Percentiles rank a stretch among this genome's conserved stretches.
These are phyloP conservation scores for Aegilops bicornis DNA, from an alignment of 176 grass and related monocot genomes.

Conservation along the genomic window DNA sequence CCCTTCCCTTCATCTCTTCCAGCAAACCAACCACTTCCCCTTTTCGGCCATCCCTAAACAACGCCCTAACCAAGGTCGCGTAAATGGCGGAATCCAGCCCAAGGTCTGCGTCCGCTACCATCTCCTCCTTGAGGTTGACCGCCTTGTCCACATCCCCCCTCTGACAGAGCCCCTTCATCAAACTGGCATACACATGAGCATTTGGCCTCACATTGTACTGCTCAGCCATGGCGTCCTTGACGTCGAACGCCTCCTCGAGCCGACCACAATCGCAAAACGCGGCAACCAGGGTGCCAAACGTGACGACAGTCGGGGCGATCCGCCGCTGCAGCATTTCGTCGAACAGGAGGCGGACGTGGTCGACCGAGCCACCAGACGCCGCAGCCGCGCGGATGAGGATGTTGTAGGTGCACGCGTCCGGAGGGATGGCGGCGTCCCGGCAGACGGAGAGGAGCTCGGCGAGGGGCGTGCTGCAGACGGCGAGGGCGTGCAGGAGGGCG, in stretches of 20 bases:
- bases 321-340: slow-evolving; percentile 56
- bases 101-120: slow-evolving; percentile 14
- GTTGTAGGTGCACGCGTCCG: slow-evolving; percentile 17
- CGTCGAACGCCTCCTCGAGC: slow-evolving; percentile 42
- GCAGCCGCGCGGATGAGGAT: slow-evolving; percentile 1
- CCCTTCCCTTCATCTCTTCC: slow-evolving; percentile 60
- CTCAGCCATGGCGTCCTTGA: slow-evolving; percentile 51
- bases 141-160: slow-evolving; percentile 42
- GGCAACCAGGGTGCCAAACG: slow-evolving; percentile 54
- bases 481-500: background rate
- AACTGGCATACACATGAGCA: slow-evolving; percentile 50
- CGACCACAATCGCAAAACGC: slow-evolving; percentile 33
- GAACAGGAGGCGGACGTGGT: slow-evolving; percentile 42
- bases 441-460: background rate
- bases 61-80: slow-evolving; percentile 27
- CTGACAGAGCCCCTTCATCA: slow-evolving; percentile 58
- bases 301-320: slow-evolving; percentile 40
- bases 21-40: slow-evolving; percentile 55
- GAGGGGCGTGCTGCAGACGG: background rate
- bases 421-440: background rate
- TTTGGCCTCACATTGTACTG: slow-evolving; percentile 34
- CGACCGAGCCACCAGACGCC: slow-evolving; percentile 25
- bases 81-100: slow-evolving; percentile 33
- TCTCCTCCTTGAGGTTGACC: slow-evolving; percentile 57
- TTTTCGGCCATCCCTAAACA: slow-evolving; percentile 47